Conservation (phyloP, 495 filamentous ascomycete genomes). For the Neurospora pannonica region DNA sequence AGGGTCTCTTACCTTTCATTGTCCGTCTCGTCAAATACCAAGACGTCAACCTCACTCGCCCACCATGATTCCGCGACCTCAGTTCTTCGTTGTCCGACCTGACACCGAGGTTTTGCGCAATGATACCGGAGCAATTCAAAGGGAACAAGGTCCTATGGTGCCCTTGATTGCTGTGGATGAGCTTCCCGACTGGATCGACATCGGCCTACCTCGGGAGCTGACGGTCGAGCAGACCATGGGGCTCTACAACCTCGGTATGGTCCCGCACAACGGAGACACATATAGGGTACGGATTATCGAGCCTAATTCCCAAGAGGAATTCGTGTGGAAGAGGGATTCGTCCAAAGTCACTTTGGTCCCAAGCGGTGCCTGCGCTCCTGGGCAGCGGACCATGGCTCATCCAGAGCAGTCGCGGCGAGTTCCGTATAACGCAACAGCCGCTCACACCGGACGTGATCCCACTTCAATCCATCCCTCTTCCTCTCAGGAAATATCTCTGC, state of each 20-base stretch:
- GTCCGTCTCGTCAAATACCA: background rate
- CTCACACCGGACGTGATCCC: background rate
- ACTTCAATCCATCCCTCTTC: background rate
- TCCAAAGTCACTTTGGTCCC: background rate
- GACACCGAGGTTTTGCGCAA: slow-evolving; percentile 4
- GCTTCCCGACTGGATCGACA: slow-evolving; percentile 31
- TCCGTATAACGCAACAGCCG: background rate
- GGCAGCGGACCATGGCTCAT: background rate
- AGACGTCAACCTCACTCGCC: background rate
- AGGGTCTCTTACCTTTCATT: background rate
- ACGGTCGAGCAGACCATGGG: slow-evolving; percentile 26
- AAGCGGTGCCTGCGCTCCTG: background rate
- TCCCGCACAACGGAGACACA: slow-evolving; percentile 13
- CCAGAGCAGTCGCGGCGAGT: background rate
- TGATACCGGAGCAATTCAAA: slow-evolving; percentile 7
- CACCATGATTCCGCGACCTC: slow-evolving; percentile 8
- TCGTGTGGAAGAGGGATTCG: background rate
- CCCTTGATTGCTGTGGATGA: slow-evolving; percentile 38
- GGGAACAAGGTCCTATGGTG: slow-evolving; percentile 24
- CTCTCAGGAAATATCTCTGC: background rate
- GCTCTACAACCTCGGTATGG: slow-evolving; percentile 29
- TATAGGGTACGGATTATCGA: slow-evolving; percentile 23
- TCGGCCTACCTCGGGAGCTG: slow-evolving; percentile 32
- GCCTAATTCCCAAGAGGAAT: background rate
- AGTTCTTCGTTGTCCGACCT: slow-evolving; percentile 30